Conservation (phyloP, 495 filamentous ascomycete species). For the Aspergillus biplanus region DNA sequence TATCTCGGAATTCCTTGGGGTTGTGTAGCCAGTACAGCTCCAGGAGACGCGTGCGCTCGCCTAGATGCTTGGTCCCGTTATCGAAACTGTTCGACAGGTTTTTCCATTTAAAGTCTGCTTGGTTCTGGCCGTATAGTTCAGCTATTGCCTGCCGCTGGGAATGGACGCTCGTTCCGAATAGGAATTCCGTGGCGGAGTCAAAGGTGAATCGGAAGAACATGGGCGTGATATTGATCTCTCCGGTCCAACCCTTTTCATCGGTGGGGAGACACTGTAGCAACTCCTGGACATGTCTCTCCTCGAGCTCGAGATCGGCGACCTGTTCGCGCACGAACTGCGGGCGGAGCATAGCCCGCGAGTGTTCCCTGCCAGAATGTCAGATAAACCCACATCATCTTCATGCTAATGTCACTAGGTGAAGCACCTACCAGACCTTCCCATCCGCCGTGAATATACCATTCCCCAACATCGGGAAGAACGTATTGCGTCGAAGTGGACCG, state of each 20-base stretch:
- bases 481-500: slow-evolving; percentile 27
- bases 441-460: slow-evolving; percentile 66
- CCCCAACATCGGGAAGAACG: slow-evolving; percentile 49
- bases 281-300: slow-evolving; percentile 52
- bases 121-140: too few species aligned
- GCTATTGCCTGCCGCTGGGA: slow-evolving; percentile 27
- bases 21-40: background rate
- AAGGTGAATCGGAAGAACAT: slow-evolving; percentile 57
- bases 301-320: slow-evolving; percentile 35
- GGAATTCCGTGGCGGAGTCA: slow-evolving; percentile 61
- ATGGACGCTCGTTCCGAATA: slow-evolving; percentile 41
- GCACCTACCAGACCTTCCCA: slow-evolving; percentile 54
- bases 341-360: slow-evolving; percentile 48
- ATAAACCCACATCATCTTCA: background rate
- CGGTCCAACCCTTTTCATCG: slow-evolving; percentile 23
- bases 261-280: slow-evolving; percentile 39
- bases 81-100: slow-evolving; percentile 20
- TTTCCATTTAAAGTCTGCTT: slow-evolving; percentile 6
- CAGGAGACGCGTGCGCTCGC: background rate
- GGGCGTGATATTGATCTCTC: slow-evolving; percentile 53
- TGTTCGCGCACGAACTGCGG: slow-evolving; percentile 43
- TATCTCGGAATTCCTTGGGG: background rate
- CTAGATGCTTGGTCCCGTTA: slow-evolving; percentile 5
- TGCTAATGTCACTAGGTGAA: background rate
- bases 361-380: background rate